Evolutionary conservation across 2,329 filamentous ascomycete species (phyloP), one percentile per base, ranked within the genome.

Genomic region (Claviceps sp.): DNA sequence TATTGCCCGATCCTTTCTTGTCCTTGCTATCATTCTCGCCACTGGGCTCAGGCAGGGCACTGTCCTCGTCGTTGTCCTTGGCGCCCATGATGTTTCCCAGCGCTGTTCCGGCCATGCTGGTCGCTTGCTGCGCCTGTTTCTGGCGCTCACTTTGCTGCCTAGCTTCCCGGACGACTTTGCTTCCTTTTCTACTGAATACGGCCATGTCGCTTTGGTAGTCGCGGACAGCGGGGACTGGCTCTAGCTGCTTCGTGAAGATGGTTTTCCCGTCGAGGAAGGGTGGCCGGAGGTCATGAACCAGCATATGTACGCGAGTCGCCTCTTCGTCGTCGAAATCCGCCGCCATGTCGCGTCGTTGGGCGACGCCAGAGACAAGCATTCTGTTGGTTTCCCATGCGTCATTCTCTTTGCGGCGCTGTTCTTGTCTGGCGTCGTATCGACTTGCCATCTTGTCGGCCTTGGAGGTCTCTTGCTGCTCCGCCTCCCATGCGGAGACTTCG

Each of bases 361-460:
- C 93, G 17, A 98, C 90, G 52, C 91, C 91, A 19, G 90, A 96
- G 1, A 90, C 93, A 55, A 98, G 76, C 93, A 98, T 97, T 54
- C 93, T 87, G 66, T 98, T 98, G 16, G 91, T 93, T 68, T 98
- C 94, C 93, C 93, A 98, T 0, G 90, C 91, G 68, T 98, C 93
- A 44, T 93, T 89, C 64, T 98, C 93, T 64, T 87, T 89, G 66
- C 95, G 88, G 60, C 90, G 87, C 68, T 95, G 89, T 53, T 88
- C 76, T 55, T 84, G 83, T 49, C 87, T 78, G 45, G 85, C 85
- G 51, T 73, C 78, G 61, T 75, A 79, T 60, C 78, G 83, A 50
- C 78, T 83, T 5, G 82, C 76, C 72, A 93, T 93, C 74, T 88
- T 93, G 67, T 94, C 87, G 8, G 82, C 75, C 65, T 89, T 70